phyloP scores from a whole-genome alignment of 1,284 basidiomycete genomes.

The Xerocomus nothofagi region DNA sequence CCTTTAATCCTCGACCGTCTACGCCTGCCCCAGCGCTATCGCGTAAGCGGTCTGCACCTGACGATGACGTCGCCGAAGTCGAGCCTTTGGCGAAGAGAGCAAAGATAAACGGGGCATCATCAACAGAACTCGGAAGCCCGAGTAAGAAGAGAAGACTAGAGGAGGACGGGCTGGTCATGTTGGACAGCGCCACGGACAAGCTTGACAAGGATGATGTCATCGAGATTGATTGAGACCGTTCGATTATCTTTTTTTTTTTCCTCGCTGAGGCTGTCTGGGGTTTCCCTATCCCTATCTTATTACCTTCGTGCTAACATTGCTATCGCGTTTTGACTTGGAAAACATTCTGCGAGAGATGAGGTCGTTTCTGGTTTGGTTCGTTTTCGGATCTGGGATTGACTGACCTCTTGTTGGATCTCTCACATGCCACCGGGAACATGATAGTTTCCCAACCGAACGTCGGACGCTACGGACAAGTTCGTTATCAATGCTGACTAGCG shows the following conservation, averaged over 20 bases:
- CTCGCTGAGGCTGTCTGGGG: too few relatives aligned
- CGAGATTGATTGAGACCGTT: constrained; percentile 53
- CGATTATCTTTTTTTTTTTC: too few relatives aligned
- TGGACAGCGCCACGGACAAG: constrained; percentile 58
- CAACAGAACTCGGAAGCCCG: constrained; percentile 43
- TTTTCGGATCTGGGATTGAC: too few relatives aligned
- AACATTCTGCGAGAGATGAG: not conserved
- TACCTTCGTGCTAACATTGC: not conserved
- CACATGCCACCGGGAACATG: too few relatives aligned
- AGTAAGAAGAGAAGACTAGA: constrained; percentile 65
- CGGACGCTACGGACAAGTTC: too few relatives aligned
- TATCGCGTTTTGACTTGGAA: not conserved
- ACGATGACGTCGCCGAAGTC: constrained; percentile 47
- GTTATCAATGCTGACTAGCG: too few relatives aligned
- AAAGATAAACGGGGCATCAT: constrained; percentile 30
- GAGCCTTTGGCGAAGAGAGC: constrained; percentile 57
- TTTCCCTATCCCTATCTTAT: not conserved
- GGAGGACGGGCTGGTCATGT: constrained; percentile 67
- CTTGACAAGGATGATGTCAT: constrained; percentile 56
- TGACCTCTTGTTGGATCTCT: too few relatives aligned
- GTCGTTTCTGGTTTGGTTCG: too few relatives aligned
- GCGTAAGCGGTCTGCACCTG: constrained; percentile 58
- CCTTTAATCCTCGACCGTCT: constrained; percentile 42
- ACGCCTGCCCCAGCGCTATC: constrained; percentile 44
- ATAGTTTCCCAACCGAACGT: too few relatives aligned